Evolutionary conservation across 495 filamentous ascomycete species (phyloP), one percentile per base, ranked within the genome.

Genomic region (Hypoxylon intermedium): DNA sequence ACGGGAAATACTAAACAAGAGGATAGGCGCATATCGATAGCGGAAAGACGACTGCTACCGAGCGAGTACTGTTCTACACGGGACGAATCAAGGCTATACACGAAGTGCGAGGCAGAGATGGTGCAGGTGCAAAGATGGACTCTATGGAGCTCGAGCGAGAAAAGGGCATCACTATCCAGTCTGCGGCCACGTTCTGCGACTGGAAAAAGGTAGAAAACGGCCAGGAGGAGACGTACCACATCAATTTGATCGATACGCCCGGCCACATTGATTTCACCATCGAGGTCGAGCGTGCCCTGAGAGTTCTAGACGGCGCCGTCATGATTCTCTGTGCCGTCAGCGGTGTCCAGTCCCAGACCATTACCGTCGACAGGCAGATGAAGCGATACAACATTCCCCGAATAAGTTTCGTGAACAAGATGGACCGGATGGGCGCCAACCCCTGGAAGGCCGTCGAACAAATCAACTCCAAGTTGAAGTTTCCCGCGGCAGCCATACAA

Each of bases 251-350:
- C 72, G 95, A 99, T 74, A 99, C 95, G 0, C 95, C 95, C 9
- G 95, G 95, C 20, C 95, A 99, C 77, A 98, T 99, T 68, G 95
- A 99, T 72, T 99, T 99, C 69, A 99, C 95, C 9, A 99, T 99
- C 68, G 95, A 99, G 77, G 95, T 99, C 51, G 95, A 99, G 79
- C 82, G 95, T 69, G 95, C 95, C 60, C 79, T 99, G 77, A 83
- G 95, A 72, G 95, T 99, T 58, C 81, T 99, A 33, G 95, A 99
- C 73, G 95, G 95, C 28, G 95, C 95, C 11, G 92, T 97, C 72
- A 96, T 99, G 92, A 96, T 99, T 71, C 81, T 99, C 20, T 99
- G 95, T 74, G 95, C 95, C 41, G 95, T 98, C 24, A 94, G 90
- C 52, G 95, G 95, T 70, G 95, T 99, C 2, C 95, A 99, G 79